Evolutionary conservation across 1,139 yeast species (phyloP), one percentile per base, ranked within the genome.

Genomic region (Candida sanyaensis): DNA sequence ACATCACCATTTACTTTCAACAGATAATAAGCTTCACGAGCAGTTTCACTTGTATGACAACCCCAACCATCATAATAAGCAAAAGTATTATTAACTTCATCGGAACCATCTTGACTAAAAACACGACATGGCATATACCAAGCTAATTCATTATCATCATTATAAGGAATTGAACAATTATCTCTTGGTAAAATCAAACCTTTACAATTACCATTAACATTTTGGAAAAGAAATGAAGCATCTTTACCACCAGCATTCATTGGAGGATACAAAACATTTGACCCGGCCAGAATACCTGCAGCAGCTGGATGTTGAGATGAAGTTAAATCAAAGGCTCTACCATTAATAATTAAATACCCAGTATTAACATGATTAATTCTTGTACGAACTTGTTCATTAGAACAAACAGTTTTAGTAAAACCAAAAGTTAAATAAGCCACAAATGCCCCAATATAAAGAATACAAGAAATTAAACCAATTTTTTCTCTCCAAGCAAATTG

Each of bases 401-500:
- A 67, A 66, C 99, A 93, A 29, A 91, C 96, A 0, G 96, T 80
- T 57, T 77, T 79, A 11, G 97, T 89, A 68, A 93, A 92, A 2
- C 98, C 99, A 68, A 92, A 92, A 2, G 97, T 90, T 54, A 92
- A 73, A 63, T 77, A 93, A 1, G 96, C 96, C 41, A 92, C 88
- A 54, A 88, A 69, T 0, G 90, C 82, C 44, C 95, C 97, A 49
- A 88, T 70, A 57, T 80, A 81, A 29, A 86, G 57, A 59, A 93
- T 90, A 52, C 91, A 77, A 2, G 95, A 78, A 46, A 93, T 76
- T 47, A 93, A 76, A 1, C 89, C 98, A 41, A 92, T 86, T 64
- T 93, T 93, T 64, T 93, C 99, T 63, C 98, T 80, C 99, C 99
- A 93, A 0, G 98, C 98, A 74, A 84, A 82, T 64, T 90, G 97